A percentile compares a stretch with the other conserved stretches of the same genome.
Evolutionary conservation across 805 yeast species (phyloP).

Genomic region (Nakazawaea sp.): DNA sequence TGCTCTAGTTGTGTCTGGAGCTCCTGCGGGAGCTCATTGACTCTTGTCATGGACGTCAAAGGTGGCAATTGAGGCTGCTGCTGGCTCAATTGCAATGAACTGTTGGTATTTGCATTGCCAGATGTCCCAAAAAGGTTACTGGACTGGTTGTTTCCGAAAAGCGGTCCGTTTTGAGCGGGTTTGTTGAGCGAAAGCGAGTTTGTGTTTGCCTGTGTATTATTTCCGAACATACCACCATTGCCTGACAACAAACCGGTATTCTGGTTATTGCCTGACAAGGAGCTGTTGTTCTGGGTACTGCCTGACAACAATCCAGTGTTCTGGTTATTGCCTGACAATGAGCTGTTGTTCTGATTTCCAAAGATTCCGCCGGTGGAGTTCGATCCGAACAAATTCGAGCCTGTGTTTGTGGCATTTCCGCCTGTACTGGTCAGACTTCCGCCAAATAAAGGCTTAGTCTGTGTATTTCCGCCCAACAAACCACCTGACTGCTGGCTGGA

Average conservation of each 20-base stretch:
- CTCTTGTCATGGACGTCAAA: slow-evolving; percentile 68
- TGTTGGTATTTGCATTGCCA: slow-evolving; percentile 13
- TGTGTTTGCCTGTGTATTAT: slow-evolving; percentile 13
- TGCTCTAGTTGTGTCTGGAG: slow-evolving; percentile 63
- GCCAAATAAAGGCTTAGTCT: too few relatives aligned
- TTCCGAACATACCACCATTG: slow-evolving; percentile 14
- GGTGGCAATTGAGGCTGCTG: slow-evolving; percentile 37
- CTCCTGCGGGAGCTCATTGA: slow-evolving; percentile 68
- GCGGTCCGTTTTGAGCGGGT: too few relatives aligned
- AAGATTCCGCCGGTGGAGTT: slow-evolving; percentile 30
- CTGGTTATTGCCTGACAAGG: slow-evolving; percentile 13
- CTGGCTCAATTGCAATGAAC: slow-evolving; percentile 17
- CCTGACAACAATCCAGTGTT: slow-evolving; percentile 19
- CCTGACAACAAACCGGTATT: background rate
- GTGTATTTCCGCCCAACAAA: background rate
- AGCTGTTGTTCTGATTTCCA: slow-evolving; percentile 20
- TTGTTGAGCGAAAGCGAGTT: too few relatives aligned
- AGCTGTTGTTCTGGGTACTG: slow-evolving; percentile 26
- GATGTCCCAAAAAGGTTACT: slow-evolving; percentile 23
- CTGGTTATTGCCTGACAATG: slow-evolving; percentile 13
- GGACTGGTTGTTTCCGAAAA: slow-evolving; percentile 21
- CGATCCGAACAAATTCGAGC: too few relatives aligned
- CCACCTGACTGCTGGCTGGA: background rate
- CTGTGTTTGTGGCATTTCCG: too few relatives aligned
- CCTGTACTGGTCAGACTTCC: too few relatives aligned